These are phyloP conservation scores for Schrenkiella parvula DNA, from an alignment of 345 rosid genomes.

Conservation along the genomic window DNA sequence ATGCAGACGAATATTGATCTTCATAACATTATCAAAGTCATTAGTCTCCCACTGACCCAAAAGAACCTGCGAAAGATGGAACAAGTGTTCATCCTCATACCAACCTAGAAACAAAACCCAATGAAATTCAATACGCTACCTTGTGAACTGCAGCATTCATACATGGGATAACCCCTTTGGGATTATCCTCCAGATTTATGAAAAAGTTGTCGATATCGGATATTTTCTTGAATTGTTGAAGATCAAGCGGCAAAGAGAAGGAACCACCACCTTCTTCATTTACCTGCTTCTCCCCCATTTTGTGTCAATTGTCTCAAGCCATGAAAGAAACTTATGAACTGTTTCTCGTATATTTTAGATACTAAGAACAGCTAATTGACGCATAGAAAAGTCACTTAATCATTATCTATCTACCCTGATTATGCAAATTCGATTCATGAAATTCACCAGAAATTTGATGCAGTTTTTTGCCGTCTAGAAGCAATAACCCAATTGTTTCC, in stretches of 20 bases:
- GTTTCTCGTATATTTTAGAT: background rate
- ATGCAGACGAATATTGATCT: conserved; percentile 67
- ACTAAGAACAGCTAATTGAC: conserved; percentile 2
- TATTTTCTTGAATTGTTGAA: conserved; percentile 57
- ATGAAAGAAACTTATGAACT: background rate
- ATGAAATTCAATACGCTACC: conserved; percentile 37
- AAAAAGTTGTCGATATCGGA: conserved; percentile 54
- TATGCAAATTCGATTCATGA: background rate
- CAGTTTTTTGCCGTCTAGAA: background rate
- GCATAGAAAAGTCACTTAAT: background rate
- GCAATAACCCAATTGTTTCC: background rate
- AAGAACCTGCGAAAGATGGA: conserved; percentile 39
- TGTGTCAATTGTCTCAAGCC: conserved; percentile 2
- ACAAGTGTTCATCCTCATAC: conserved; percentile 1
- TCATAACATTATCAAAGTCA: conserved; percentile 45
- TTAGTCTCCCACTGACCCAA: conserved; percentile 35
- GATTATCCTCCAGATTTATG: conserved; percentile 57
- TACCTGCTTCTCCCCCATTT: conserved; percentile 44
- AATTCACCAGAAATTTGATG: background rate
- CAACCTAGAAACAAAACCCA: background rate
- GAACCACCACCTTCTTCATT: conserved; percentile 48
- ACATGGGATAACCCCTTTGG: conserved; percentile 71
- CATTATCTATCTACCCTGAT: background rate
- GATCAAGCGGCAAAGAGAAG: conserved; percentile 60
- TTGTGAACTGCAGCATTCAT: conserved; percentile 80